Base-by-base conservation (phyloP, 1,139 yeast species). In the Suhomyces chickasaworum region DNA sequence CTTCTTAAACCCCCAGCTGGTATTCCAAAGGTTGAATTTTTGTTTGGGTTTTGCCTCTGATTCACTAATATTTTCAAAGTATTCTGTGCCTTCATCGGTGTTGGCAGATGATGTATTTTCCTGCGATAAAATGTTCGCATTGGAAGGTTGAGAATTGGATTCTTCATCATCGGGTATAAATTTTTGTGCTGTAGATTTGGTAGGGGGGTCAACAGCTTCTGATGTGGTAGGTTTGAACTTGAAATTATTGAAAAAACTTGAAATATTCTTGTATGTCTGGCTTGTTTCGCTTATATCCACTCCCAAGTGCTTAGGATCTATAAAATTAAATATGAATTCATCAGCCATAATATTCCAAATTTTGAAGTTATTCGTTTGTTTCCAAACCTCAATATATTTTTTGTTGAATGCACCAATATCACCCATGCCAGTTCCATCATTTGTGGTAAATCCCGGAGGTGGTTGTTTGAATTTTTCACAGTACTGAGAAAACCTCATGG, bases 261-360 rank as follows among this genome's bases (percentile, higher is more conserved):
- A 49, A 7, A 64, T 49, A 33, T 63, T 57, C 41, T 56, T 58
- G 49, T 58, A 53, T 3, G 60, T 48, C 33, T 55, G 59, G 30
- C 55, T 57, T 7, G 52, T 39, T 45, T 61, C 64, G 7, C 50
- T 49, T 22, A 67, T 54, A 16, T 58, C 65, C 22, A 56, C 57
- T 3, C 72, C 80, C 44, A 82, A 62, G 64, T 91, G 97, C 48
- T 77, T 75, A 1, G 97, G 97, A 50, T 84, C 89, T 47, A 89
- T 83, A 52, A 93, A 82, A 59, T 90, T 95, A 69, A 91, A 91
- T 29, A 93, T 73, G 58, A 91, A 91, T 59, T 89, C 95, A 61
- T 91, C 98, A 1, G 97, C 89, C 53, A 74, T 75, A 22, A 68
- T 58, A 57, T 86, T 77, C 79, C 95, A 93, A 7, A 89, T 77